Evolutionary conservation across 257 asterid species (phyloP).

Genomic region (Solanum sparsipilum): DNA sequence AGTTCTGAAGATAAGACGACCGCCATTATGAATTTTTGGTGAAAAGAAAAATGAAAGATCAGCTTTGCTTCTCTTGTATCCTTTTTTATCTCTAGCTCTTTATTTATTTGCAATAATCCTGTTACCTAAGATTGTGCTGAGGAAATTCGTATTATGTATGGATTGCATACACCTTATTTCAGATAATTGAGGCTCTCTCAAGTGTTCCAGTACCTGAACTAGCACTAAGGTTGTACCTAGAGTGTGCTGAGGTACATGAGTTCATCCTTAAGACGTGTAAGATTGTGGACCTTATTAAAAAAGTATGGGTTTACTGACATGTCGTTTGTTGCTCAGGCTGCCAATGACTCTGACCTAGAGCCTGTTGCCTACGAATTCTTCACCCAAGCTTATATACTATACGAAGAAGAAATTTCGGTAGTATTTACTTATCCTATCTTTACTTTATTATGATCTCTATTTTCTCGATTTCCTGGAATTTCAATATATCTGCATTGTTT

Average conservation of each 20-base stretch:
- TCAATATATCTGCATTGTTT: conserved; percentile 4
- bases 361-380: conserved; percentile 98
- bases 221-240: conserved; percentile 71
- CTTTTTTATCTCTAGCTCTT: background rate
- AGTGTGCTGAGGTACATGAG: conserved; percentile 88
- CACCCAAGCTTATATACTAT: conserved; percentile 93
- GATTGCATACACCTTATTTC: conserved; percentile 17
- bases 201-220: conserved; percentile 84
- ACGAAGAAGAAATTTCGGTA: conserved; percentile 98
- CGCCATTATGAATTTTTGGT: background rate
- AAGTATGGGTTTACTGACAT: background rate
- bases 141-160: background rate
- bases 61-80: background rate
- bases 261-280: background rate
- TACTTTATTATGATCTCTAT: background rate
- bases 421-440: background rate
- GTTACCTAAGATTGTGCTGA: background rate
- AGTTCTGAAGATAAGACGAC: background rate
- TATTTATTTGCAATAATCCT: background rate
- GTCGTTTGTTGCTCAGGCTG: conserved; percentile 54
- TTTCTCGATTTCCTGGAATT: background rate
- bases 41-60: background rate
- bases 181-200: conserved; percentile 79
- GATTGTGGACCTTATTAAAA: background rate
- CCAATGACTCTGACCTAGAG: conserved; percentile 89